phyloP scores from a whole-genome alignment of 2,329 filamentous ascomycete species.

The Pseudocercospora pini-densiflorae region DNA sequence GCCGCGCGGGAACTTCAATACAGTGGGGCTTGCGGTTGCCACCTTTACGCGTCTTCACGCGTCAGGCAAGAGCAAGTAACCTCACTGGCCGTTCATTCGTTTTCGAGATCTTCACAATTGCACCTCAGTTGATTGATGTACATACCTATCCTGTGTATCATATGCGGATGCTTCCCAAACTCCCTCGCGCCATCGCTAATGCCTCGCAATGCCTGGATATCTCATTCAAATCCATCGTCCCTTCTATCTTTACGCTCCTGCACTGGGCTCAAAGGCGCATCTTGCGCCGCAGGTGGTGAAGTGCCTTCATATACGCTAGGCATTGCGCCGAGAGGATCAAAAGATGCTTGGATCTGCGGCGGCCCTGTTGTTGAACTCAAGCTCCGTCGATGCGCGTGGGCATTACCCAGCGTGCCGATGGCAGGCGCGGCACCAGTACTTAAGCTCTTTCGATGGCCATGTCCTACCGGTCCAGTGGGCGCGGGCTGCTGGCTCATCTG shows the following conservation, averaged over 20 bases:
- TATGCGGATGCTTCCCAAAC: constrained; percentile 12
- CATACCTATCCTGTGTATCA: constrained; percentile 11
- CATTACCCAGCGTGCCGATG: constrained; percentile 19
- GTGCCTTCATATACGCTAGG: constrained; percentile 32
- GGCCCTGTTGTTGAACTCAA: constrained; percentile 42
- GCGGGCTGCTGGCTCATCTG: constrained; percentile 35
- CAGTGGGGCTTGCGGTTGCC: no score
- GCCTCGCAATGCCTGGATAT: neutral
- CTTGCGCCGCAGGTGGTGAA: constrained; percentile 23
- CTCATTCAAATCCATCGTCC: constrained; percentile 41
- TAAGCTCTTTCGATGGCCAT: constrained; percentile 50
- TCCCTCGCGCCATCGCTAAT: constrained; percentile 27
- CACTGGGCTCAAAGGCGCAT: constrained; percentile 24
- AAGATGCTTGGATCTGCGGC: constrained; percentile 25
- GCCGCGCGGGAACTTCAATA: no score
- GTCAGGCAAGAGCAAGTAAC: neutral
- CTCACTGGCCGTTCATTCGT: no score
- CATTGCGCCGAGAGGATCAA: constrained; percentile 41
- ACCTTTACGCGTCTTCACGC: no score
- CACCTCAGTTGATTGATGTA: neutral
- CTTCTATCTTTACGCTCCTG: constrained; percentile 31
- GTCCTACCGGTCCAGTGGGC: constrained; percentile 17
- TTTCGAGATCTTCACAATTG: no score
- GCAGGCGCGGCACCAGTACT: constrained; percentile 38
- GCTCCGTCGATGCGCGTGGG: constrained; percentile 49